Base-by-base conservation (phyloP, 495 filamentous ascomycete genomes). In the Tuber indicum region DNA sequence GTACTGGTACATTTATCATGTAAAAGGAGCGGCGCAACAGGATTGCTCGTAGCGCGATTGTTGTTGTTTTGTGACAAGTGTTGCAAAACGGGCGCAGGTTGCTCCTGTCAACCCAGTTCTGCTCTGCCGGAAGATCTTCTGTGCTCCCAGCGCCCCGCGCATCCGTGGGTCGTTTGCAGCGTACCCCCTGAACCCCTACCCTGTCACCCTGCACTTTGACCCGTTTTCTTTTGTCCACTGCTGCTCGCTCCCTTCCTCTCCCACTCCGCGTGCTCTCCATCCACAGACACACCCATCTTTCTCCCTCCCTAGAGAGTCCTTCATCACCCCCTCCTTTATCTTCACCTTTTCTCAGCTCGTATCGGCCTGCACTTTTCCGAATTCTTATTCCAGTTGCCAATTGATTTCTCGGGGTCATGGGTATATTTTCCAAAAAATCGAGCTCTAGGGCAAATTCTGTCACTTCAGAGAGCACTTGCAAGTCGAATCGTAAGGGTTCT, bases 401-500 rank as follows among this genome's bases (percentile, higher is more conserved):
- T 71, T 16, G 75, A 45, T 70, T 70, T 43, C 45, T 58, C 73
- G 46, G 82, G 76, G 73, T 70, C 23, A 91, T 91, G 90, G 89
- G 90, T 79, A 85, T 92, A 75, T 92, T 92, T 85, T 85, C 88
- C 86, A 85, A 91, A 90, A 90, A 89, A 81, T 87, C 85, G 42
- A 85, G 86, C 46, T 87, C 87, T 45, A 86, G 86, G 76, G 88
- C 88, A 42, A 85, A 82, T 58, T 86, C 86, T 45, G 85, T 86
- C 52, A 87, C 87, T 43, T 85, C 86, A 72, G 88, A 87, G 79
- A 86, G 86, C 75, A 86, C 86, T 47, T 85, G 87, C 66, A 88
- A 84, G 52, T 89, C 86, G 70, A 79, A 79, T 17, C 82, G 82
- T 23, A 90, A 88, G 82, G 87, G 87, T 39, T 89, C 88, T 23